These are phyloP conservation scores for Verticillium albo-atrum DNA, from an alignment of 2,329 filamentous ascomycete genomes.

Conservation along the genomic window DNA sequence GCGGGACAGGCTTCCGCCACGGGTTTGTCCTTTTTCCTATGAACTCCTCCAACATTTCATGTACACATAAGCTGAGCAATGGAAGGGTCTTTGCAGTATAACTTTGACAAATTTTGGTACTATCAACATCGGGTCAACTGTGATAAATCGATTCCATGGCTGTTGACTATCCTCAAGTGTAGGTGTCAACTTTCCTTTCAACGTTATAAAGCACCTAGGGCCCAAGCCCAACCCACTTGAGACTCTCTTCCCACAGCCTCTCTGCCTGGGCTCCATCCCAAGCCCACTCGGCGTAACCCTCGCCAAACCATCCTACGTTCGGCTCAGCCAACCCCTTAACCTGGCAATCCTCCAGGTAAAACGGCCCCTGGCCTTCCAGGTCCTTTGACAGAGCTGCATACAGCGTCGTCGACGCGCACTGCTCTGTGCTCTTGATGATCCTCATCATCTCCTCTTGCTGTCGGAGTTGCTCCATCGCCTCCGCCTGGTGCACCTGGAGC, in stretches of 20 bases:
- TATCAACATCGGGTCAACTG: no score
- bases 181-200: no score
- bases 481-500: neutral
- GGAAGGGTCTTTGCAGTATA: neutral
- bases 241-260: no score
- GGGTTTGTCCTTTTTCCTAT: neutral
- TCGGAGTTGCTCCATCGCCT: neutral
- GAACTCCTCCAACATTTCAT: neutral
- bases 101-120: neutral
- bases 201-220: no score
- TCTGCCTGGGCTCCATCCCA: no score
- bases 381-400: slow-evolving; percentile 35
- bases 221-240: no score
- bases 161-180: no score
- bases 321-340: neutral
- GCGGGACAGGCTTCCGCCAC: neutral
- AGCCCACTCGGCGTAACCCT: no score
- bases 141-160: no score
- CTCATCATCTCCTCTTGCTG: neutral
- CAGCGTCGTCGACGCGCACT: slow-evolving; percentile 43
- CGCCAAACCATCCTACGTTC: no score
- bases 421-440: slow-evolving; percentile 19
- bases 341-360: slow-evolving; percentile 36
- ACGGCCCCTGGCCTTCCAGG: slow-evolving; percentile 39
- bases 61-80: neutral